phyloP scores from a whole-genome alignment of 768 basidiomycete genomes.

The Lentinula boryana region DNA sequence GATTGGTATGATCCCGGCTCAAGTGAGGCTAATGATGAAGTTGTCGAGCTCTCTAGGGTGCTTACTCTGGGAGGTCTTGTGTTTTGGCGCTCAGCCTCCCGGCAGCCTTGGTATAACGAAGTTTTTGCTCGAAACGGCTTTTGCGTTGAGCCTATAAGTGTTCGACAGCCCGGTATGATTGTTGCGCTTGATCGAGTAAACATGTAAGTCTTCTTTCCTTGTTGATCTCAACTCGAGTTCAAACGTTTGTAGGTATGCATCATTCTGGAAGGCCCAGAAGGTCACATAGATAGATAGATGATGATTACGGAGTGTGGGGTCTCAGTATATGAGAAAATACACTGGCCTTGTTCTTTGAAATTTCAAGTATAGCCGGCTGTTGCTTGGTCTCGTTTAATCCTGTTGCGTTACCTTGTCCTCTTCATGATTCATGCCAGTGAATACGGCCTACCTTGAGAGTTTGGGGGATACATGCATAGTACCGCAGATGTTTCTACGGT shows the following conservation, averaged over 20 bases:
- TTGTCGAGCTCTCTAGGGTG: slow-evolving; percentile 39
- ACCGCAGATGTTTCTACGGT: too few species aligned
- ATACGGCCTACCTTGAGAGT: too few species aligned
- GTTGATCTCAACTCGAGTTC: neutral
- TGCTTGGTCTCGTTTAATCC: too few species aligned
- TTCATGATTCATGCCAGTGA: too few species aligned
- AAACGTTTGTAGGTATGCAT: neutral
- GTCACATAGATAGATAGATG: neutral
- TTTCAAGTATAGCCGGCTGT: too few species aligned
- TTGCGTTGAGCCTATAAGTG: neutral
- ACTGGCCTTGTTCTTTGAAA: too few species aligned
- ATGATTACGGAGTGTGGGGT: too few species aligned
- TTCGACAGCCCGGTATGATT: neutral
- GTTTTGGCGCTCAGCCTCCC: slow-evolving; percentile 50
- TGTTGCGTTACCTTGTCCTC: too few species aligned
- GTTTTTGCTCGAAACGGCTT: slow-evolving; percentile 25
- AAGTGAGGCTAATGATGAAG: slow-evolving; percentile 38
- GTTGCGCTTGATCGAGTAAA: slow-evolving; percentile 4
- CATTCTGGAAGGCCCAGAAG: slow-evolving; percentile 2
- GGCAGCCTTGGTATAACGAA: slow-evolving; percentile 47
- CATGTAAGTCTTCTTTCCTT: neutral
- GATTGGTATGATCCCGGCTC: slow-evolving; percentile 39
- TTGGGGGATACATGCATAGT: too few species aligned
- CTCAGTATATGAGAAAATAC: too few species aligned
- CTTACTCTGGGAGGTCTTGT: slow-evolving; percentile 42